phyloP scores from a whole-genome alignment of 345 rosid species.

The Aquilaria yunnanensis region DNA sequence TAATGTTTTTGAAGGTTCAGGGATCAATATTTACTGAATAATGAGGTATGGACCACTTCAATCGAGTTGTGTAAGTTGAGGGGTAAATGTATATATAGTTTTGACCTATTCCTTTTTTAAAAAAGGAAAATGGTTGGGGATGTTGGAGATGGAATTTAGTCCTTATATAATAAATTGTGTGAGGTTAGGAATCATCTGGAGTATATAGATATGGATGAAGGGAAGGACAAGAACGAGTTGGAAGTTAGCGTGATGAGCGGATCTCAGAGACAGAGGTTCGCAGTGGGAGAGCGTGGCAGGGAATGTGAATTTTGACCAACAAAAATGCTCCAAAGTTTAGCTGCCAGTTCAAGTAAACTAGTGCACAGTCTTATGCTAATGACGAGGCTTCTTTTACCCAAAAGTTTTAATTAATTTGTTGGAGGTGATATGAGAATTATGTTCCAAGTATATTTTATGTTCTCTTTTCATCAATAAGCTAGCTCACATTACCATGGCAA shows the following conservation, averaged over 20 bases:
- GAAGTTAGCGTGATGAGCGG: conserved; percentile 27
- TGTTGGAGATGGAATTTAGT: too few relatives aligned
- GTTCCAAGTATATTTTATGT: too few relatives aligned
- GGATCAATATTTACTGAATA: too few relatives aligned
- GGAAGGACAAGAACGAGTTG: conserved; percentile 11
- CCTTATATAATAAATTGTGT: too few relatives aligned
- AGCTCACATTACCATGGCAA: too few relatives aligned
- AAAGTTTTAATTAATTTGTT: conserved; percentile 3
- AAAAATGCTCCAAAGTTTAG: background rate
- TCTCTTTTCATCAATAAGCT: too few relatives aligned
- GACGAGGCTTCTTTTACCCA: background rate
- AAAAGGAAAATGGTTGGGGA: background rate
- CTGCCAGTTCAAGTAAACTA: background rate
- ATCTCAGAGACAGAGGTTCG: conserved; percentile 38
- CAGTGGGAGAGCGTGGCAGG: conserved; percentile 22
- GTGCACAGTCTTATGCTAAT: background rate
- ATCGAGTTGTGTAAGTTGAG: too few relatives aligned
- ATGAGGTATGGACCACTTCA: too few relatives aligned
- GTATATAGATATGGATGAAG: conserved; percentile 17
- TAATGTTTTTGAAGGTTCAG: too few relatives aligned
- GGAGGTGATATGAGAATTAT: background rate
- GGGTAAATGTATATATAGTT: too few relatives aligned
- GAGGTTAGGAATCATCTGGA: too few relatives aligned
- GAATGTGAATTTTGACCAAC: background rate
- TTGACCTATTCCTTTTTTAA: background rate